Conservation (phyloP, 1,284 basidiomycete species). For the Trichosporon inkin region DNA sequence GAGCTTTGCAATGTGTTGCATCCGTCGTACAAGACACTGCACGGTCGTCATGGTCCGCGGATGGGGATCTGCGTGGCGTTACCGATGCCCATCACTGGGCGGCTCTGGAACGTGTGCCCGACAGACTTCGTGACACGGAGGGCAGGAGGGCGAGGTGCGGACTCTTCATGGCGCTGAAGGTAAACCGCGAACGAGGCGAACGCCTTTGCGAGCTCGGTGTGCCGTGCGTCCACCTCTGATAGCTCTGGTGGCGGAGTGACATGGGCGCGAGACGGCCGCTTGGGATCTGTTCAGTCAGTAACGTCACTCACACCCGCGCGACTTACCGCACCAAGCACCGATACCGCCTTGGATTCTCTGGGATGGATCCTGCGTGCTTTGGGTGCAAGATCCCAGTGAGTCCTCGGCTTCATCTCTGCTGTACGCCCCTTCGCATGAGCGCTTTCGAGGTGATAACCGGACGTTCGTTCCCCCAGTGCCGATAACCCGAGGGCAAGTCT, state of each 20-base stretch:
- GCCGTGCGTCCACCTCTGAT: neutral
- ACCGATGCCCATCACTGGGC: too few relatives aligned
- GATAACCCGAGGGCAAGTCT: too few relatives aligned
- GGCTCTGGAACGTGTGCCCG: neutral
- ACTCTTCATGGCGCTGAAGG: neutral
- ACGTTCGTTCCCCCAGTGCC: too few relatives aligned
- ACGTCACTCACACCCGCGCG: too few relatives aligned
- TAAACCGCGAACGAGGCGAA: slow-evolving; percentile 9
- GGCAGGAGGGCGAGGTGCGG: neutral
- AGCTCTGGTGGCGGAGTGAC: slow-evolving; percentile 11
- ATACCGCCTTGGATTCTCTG: neutral
- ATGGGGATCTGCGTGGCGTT: neutral
- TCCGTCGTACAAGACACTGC: neutral
- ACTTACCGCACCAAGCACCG: neutral
- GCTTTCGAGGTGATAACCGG: too few relatives aligned
- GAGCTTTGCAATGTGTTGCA: too few relatives aligned
- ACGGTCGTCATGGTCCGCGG: neutral
- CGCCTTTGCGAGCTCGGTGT: neutral
- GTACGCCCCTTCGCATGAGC: too few relatives aligned
- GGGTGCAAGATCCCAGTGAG: too few relatives aligned
- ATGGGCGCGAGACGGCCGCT: slow-evolving; percentile 9
- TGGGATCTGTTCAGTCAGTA: slow-evolving; percentile 11
- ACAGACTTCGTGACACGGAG: neutral
- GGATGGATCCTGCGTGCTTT: neutral
- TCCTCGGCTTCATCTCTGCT: too few relatives aligned